Evolutionary conservation across 1,139 yeast genomes (phyloP), one percentile per base, ranked within the genome.

Genomic region (Taphrina wiesneri): DNA sequence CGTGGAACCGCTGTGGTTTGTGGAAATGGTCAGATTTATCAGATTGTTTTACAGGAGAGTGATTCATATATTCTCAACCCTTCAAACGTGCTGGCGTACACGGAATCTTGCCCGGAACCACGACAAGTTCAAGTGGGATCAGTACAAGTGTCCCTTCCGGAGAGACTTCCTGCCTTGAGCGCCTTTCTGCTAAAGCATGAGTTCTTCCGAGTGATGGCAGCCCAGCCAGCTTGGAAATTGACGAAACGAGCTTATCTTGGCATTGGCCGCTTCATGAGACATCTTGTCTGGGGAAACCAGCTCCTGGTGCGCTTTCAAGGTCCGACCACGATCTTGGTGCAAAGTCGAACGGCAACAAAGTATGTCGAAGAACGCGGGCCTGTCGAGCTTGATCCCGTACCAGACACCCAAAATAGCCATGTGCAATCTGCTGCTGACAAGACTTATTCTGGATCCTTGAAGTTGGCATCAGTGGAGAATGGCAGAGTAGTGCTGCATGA

Each of bases 1-100:
- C 72, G 81, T 19, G 81, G 81, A 9, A 70, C 72, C 19, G 71
- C 76, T 15, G 79, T 78, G 15, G 67, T 78, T 53, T 70, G 75
- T 6, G 78, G 77, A n/a, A 71, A 73, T 43, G 77, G 79, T 7
- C 74, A 75, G 49, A 69, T 77, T 13, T 77, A 73, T 65, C 74
- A 75, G 67, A 67, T 77, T 26, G 65, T 71, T 5, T 71, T 78
- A 49, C 72, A 69, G 21, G 72, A 70, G 13, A 75, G 74, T 41
- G 80, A 78, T 67, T 69, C 73, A 23, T 72, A 77, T 49, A 70
- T 76, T 25, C 75, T 77, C 17, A 72, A 73, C 39, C 73, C 75
- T 30, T 63, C 70, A 41, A 72, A 74, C 51, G 71, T 78, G 21
- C 71, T 76, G 17, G 81, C 79, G 1, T 78, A 73, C 69, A 75